A percentile compares a stretch with the other conserved stretches of the same genome.
Evolutionary conservation across 2,329 filamentous ascomycete species (phyloP).

Genomic region (Trichoderma aggressivum): DNA sequence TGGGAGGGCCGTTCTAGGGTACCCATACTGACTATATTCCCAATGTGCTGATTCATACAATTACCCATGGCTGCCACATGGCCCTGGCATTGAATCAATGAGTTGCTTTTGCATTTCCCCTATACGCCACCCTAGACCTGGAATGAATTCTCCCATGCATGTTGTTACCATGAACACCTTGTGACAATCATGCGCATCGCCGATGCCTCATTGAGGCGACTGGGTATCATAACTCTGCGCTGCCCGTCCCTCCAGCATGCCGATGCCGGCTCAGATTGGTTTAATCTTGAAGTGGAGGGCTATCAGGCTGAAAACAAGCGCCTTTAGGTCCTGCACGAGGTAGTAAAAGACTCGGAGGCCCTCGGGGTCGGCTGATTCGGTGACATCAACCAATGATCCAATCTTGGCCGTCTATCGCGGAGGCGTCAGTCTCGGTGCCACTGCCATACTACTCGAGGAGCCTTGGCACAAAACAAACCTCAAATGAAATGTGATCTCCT

Average conservation of each 20-base stretch:
- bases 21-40: not conserved
- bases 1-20: not conserved
- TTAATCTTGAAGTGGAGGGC: slow-evolving; percentile 97
- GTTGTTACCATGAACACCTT: not conserved
- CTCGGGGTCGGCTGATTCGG: slow-evolving; percentile 92
- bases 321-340: slow-evolving; percentile 94
- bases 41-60: not conserved
- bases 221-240: slow-evolving; percentile 16
- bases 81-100: not conserved
- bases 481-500: slow-evolving; percentile 95
- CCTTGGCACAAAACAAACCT: slow-evolving; percentile 54
- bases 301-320: slow-evolving; percentile 92
- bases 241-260: not conserved
- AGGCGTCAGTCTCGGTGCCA: slow-evolving; percentile 1
- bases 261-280: slow-evolving; percentile 56
- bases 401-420: slow-evolving; percentile 87
- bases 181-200: not conserved
- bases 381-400: slow-evolving; percentile 92
- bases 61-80: not conserved
- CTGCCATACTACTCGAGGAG: not conserved
- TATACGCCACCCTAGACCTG: not conserved
- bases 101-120: slow-evolving; percentile 1
- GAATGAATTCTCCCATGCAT: not conserved
- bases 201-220: not conserved
- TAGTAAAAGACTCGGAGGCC: slow-evolving; percentile 98